Percentiles rank a stretch among this genome's conserved stretches.
These are phyloP conservation scores for Decorospora gaudefroyi DNA, from an alignment of 2,329 filamentous ascomycete species.

Conservation along the genomic window DNA sequence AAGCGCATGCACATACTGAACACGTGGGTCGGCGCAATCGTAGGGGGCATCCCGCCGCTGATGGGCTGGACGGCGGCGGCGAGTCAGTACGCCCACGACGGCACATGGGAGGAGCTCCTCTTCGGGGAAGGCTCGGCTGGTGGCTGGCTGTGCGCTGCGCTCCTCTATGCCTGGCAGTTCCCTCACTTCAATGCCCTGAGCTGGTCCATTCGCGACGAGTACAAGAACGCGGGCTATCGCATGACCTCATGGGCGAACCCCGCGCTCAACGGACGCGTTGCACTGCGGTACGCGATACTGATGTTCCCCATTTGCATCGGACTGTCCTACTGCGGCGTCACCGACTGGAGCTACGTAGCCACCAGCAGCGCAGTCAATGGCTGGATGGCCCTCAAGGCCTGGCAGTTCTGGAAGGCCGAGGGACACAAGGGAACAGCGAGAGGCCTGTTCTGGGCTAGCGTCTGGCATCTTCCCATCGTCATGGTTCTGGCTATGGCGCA, in stretches of 20 bases:
- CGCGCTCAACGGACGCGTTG: conserved; percentile 80
- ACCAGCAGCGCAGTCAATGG: conserved; percentile 81
- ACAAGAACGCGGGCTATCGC: conserved; percentile 68
- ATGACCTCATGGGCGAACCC: conserved; percentile 89
- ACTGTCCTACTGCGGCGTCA: conserved; percentile 77
- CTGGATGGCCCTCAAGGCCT: conserved; percentile 82
- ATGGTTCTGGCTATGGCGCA: conserved; percentile 88
- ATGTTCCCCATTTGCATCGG: conserved; percentile 87
- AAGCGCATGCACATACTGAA: conserved; percentile 87
- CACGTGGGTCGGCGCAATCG: conserved; percentile 91
- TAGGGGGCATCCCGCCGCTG: conserved; percentile 89
- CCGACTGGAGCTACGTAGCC: conserved; percentile 80
- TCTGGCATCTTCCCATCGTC: conserved; percentile 91
- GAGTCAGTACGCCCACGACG: conserved; percentile 71
- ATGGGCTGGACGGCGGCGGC: conserved; percentile 99
- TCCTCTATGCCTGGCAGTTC: conserved; percentile 96
- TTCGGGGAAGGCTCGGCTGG: conserved; percentile 71
- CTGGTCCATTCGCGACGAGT: conserved; percentile 87
- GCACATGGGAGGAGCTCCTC: conserved; percentile 75
- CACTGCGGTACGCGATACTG: conserved; percentile 79
- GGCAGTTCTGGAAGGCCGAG: conserved; percentile 77
- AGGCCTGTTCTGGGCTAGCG: conserved; percentile 92
- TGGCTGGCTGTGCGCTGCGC: conserved; percentile 82
- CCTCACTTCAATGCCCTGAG: conserved; percentile 96
- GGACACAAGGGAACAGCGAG: conserved; percentile 80